These are phyloP conservation scores for Polychaeton citri DNA, from an alignment of 2,329 filamentous ascomycete species.

Conservation along the genomic window DNA sequence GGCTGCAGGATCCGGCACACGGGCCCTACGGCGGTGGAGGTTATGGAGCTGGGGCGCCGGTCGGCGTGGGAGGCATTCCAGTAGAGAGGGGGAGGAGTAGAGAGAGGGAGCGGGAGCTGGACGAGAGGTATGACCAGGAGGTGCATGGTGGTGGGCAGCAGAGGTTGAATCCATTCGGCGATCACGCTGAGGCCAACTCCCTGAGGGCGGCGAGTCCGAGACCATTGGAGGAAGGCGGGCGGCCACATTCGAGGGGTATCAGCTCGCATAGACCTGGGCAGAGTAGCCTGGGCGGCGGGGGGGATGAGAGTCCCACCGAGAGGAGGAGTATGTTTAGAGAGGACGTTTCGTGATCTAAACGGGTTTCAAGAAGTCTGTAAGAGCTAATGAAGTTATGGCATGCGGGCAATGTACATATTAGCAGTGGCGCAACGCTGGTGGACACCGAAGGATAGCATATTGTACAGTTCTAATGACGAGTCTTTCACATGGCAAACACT, in stretches of 20 bases:
- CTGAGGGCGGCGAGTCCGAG: slow-evolving; percentile 62
- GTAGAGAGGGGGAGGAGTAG: slow-evolving; percentile 31
- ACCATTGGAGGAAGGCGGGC: slow-evolving; percentile 46
- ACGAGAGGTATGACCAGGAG: slow-evolving; percentile 33
- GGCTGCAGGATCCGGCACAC: slow-evolving; percentile 33
- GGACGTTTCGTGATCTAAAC: slow-evolving; percentile 45
- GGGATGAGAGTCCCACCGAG: slow-evolving; percentile 48
- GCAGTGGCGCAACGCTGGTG: not conserved
- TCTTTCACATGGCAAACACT: too few relatives aligned
- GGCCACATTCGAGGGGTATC: slow-evolving; percentile 24
- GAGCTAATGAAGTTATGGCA: not conserved
- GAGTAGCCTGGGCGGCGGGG: slow-evolving; percentile 20
- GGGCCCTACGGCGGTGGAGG: slow-evolving; percentile 27
- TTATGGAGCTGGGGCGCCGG: slow-evolving; percentile 17
- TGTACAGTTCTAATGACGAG: too few relatives aligned
- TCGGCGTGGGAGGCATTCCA: slow-evolving; percentile 22
- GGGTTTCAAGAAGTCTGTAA: not conserved
- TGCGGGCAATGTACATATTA: not conserved
- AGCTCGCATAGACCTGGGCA: slow-evolving; percentile 27
- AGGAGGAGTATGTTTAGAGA: slow-evolving; percentile 58
- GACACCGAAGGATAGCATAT: too few relatives aligned
- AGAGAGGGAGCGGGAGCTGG: slow-evolving; percentile 34
- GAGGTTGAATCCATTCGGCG: slow-evolving; percentile 54
- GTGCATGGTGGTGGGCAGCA: slow-evolving; percentile 25
- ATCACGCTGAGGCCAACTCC: slow-evolving; percentile 47